Conservation (phyloP, 305 asterid genomes). For the Fraxinus sp. region DNA sequence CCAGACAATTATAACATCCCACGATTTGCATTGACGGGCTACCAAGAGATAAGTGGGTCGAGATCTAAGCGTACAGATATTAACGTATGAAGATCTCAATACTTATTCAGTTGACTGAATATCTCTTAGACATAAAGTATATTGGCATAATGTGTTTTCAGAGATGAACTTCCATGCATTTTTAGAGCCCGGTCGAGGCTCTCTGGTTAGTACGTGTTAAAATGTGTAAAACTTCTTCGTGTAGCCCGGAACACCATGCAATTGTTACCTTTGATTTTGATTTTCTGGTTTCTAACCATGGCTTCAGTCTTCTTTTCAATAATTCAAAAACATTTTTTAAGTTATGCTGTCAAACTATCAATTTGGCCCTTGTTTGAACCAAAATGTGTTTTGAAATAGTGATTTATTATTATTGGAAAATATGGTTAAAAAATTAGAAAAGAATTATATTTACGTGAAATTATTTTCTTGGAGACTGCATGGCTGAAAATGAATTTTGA, state of each 20-base stretch:
- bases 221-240: not conserved
- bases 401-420: no score
- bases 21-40: constrained; percentile 46
- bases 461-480: no score
- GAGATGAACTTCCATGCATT: not conserved
- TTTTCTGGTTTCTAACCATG: not conserved
- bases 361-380: no score
- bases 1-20: constrained; percentile 76
- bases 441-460: no score
- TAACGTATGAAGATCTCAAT: constrained; percentile 49
- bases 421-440: no score
- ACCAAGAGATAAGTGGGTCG: constrained; percentile 49
- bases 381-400: no score
- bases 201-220: not conserved
- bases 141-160: not conserved
- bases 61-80: constrained; percentile 86
- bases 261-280: not conserved
- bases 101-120: not conserved
- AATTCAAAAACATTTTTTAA: not conserved
- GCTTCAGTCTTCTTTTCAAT: not conserved
- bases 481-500: no score
- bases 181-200: not conserved
- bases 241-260: not conserved
- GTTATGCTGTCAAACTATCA: not conserved
- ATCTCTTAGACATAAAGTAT: not conserved